These are phyloP conservation scores for Cyclotella cryptica DNA, from an alignment of 108 stramenopile genomes.

Conservation along the genomic window DNA sequence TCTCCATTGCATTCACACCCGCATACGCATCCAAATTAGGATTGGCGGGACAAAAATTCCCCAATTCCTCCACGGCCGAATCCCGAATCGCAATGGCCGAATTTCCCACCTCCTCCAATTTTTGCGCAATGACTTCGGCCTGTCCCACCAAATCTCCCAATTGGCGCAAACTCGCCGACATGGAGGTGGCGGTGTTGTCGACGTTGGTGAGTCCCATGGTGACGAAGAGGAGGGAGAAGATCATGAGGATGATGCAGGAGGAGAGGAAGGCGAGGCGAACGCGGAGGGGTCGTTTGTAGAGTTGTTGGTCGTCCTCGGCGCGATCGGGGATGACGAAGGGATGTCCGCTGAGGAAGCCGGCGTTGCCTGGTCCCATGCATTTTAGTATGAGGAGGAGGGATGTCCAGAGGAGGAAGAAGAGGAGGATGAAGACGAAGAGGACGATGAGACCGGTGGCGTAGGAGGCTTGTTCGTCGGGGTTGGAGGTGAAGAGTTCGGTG, in stretches of 20 bases:
- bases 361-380: constrained; percentile 49
- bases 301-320: constrained; percentile 35
- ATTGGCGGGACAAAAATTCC: constrained; percentile 48
- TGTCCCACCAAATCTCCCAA: constrained; percentile 18
- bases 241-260: constrained; percentile 34
- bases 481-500: constrained; percentile 25
- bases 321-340: constrained; percentile 46
- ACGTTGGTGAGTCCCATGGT: constrained; percentile 42
- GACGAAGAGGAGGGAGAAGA: constrained; percentile 38
- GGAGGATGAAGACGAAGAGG: constrained; percentile 33
- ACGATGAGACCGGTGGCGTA: constrained; percentile 45
- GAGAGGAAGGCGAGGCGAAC: constrained; percentile 44
- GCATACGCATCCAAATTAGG: constrained; percentile 26
- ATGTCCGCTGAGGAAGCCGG: constrained; percentile 47
- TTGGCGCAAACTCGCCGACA: constrained; percentile 16
- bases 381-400: constrained; percentile 31
- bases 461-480: constrained; percentile 37
- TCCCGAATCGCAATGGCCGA: constrained; percentile 32
- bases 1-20: constrained; percentile 34
- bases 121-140: constrained; percentile 25
- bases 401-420: constrained; percentile 48
- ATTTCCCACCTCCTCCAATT: constrained; percentile 39
- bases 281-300: constrained; percentile 40
- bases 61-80: constrained; percentile 29
- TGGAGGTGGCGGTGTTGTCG: constrained; percentile 35